phyloP scores from a whole-genome alignment of 257 asterid species.

The Petrea volubilis region DNA sequence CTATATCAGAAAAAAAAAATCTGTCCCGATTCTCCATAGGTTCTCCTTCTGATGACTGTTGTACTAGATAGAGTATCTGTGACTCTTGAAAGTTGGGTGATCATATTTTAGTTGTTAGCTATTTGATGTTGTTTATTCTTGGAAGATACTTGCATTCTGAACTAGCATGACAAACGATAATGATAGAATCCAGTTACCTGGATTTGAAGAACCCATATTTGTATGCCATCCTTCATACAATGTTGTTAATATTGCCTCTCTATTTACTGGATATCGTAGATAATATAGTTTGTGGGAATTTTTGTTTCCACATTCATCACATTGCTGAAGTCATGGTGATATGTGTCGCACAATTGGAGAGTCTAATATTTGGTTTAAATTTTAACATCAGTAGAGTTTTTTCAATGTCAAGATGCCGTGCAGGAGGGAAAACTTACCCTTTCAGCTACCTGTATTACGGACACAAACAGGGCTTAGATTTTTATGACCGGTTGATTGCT shows the following conservation, averaged over 20 bases:
- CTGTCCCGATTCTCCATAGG: background rate
- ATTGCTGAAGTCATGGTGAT: background rate
- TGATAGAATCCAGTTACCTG: background rate
- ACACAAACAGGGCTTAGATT: background rate
- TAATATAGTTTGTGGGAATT: background rate
- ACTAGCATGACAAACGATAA: background rate
- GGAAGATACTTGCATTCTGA: background rate
- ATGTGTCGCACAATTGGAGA: background rate
- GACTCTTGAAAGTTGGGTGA: background rate
- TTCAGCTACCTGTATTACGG: background rate
- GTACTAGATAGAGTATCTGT: background rate
- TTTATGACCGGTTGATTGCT: background rate
- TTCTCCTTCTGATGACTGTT: background rate
- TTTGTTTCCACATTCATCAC: background rate
- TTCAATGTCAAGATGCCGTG: background rate
- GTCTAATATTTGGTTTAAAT: background rate
- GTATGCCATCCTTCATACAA: background rate
- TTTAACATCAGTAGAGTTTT: background rate
- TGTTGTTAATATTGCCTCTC: background rate
- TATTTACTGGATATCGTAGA: conserved; percentile 3
- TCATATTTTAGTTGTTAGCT: too few species aligned
- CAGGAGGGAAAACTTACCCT: background rate
- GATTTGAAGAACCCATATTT: background rate
- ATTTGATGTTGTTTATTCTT: background rate
- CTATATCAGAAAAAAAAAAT: background rate